Evolutionary conservation across 495 filamentous ascomycete species (phyloP), one percentile per base, ranked within the genome.

Genomic region (Tuber borchii): DNA sequence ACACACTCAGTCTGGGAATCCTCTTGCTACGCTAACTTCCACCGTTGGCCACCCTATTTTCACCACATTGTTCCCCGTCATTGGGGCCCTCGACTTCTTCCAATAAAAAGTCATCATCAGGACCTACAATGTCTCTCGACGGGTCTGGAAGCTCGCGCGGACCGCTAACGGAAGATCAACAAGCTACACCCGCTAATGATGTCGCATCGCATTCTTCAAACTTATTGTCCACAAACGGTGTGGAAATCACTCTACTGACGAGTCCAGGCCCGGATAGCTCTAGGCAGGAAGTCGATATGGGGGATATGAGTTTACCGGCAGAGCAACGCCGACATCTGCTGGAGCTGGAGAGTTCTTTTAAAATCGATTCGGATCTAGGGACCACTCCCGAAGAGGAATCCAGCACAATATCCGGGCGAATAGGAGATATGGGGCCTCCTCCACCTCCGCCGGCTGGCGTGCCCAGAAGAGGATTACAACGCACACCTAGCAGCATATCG

Each of bases 261-360:
- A 65, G 56, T 19, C 56, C 56, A 3, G 56, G 26, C 26, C 56
- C 14, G 12, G 56, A 65, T 34, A 65, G 56, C 26, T 65, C 56
- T 3, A 65, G 26, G 4, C 56, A 65, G 56, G 56, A 65, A 26
- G 56, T 2, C 26, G 65, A 77, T 31, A 39, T 71, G 14, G 78
- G 76, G 17, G 79, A 81, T 65, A 75, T 78, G 72, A 82, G 81
- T 56, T 69, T 82, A 51, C 80, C 81, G 14, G 71, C 78, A 9
- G 81, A 82, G 14, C 81, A 82, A 48, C 65, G 74, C 42, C 79
- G 70, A 22, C 78, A 82, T 70, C 72, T 82, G 34, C 26, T 80
- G 75, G 81, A 82, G 73, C 68, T 82, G 26, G 81, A 82, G 70
- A 82, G 81, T 37, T 83, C 81, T 26, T 82, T 82, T 44, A 77